Percentiles rank a stretch among this genome's conserved stretches.
Evolutionary conservation across 2,329 filamentous ascomycete species (phyloP).

Genomic region (Esteya vermicola): DNA sequence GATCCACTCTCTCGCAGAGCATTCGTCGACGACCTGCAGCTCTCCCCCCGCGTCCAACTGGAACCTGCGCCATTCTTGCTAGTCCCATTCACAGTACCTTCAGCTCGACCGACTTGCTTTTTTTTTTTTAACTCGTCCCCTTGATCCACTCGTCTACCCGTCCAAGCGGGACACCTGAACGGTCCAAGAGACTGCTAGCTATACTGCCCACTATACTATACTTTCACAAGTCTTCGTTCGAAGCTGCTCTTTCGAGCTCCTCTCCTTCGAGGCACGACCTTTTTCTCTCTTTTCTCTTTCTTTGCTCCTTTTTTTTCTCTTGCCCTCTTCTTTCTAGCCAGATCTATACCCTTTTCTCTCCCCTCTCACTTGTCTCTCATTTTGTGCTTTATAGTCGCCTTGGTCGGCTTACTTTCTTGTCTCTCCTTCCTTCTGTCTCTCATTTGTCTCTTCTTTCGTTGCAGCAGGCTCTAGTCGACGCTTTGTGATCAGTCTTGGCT

Average conservation of each 20-base stretch:
- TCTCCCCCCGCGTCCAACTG: background rate
- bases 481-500: background rate
- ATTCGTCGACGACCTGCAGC: background rate
- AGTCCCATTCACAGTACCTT: background rate
- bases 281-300: background rate
- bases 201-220: background rate
- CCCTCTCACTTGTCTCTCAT: background rate
- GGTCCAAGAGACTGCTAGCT: too few species aligned
- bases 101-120: background rate
- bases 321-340: background rate
- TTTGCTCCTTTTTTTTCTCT: background rate
- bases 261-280: too few species aligned
- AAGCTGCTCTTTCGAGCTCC: too few species aligned
- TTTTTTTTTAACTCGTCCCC: background rate
- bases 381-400: background rate
- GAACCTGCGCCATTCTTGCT: slow-evolving; percentile 1
- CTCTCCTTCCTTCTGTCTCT: too few species aligned
- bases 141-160: background rate
- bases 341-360: background rate
- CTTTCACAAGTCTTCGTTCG: background rate
- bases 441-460: background rate
- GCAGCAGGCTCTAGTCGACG: background rate
- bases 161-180: background rate
- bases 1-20: background rate
- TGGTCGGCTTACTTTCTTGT: background rate